Conservation (phyloP, 176 grass and related monocot genomes). For the Alloteropsis semialata region DNA sequence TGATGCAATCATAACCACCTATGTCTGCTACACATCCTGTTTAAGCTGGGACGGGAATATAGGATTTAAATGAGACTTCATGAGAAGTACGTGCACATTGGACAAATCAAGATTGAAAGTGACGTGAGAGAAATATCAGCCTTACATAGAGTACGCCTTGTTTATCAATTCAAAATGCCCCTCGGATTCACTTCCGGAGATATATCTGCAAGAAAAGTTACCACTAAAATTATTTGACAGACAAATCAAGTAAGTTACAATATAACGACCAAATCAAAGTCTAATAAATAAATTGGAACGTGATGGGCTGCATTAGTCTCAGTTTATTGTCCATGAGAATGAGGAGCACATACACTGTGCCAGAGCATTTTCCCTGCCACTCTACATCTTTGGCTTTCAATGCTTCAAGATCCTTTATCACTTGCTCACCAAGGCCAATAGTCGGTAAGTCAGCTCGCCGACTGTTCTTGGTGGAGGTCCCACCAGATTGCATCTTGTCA, state of each 20-base stretch:
- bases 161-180: conserved; percentile 90
- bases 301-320: not conserved
- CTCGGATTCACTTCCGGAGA: conserved; percentile 77
- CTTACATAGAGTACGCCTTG: conserved; percentile 97
- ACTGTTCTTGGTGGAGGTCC: conserved; percentile 51
- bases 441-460: conserved; percentile 68
- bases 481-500: conserved; percentile 82
- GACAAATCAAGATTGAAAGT: conserved; percentile 1
- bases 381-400: conserved; percentile 66
- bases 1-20: not conserved
- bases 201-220: conserved; percentile 70
- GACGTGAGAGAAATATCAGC: not conserved
- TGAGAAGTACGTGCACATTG: not conserved
- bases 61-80: not conserved
- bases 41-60: not conserved
- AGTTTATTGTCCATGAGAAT: not conserved
- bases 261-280: not conserved
- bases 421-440: conserved; percentile 45
- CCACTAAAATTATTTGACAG: not conserved
- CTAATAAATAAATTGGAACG: not conserved
- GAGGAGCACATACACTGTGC: conserved; percentile 76
- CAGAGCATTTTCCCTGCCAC: conserved; percentile 97
- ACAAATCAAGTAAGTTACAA: not conserved
- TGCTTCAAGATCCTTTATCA: conserved; percentile 57
- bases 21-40: not conserved